Evolutionary conservation across 805 yeast species (phyloP).

Genomic region (Ogataea angusta): DNA sequence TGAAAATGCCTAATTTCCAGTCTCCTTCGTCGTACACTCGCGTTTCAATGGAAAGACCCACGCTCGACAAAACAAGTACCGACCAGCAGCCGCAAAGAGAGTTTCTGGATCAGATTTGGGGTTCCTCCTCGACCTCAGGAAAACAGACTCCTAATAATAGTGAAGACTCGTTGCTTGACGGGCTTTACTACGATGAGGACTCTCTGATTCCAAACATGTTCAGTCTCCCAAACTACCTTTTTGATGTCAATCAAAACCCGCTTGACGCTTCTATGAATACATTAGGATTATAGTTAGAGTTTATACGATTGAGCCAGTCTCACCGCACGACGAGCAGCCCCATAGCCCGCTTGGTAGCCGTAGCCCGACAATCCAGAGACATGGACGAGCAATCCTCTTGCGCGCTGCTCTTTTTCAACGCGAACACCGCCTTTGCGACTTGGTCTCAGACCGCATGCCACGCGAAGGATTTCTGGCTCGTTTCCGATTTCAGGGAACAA

Average conservation of each 20-base stretch:
- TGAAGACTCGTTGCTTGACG: slow-evolving; percentile 12
- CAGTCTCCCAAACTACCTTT: slow-evolving; percentile 30
- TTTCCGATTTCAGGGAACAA: slow-evolving; percentile 47
- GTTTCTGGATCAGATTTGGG: slow-evolving; percentile 1
- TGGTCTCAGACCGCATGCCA: slow-evolving; percentile 75
- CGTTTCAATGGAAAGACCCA: neutral
- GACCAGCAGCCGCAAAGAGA: neutral
- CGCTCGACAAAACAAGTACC: neutral
- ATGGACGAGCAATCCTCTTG: slow-evolving; percentile 51
- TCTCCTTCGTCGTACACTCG: neutral
- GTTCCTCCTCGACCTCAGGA: slow-evolving; percentile 1
- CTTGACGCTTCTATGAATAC: slow-evolving; percentile 5
- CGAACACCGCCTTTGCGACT: slow-evolving; percentile 73
- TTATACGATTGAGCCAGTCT: slow-evolving; percentile 5
- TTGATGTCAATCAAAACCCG: slow-evolving; percentile 21
- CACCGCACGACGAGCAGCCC: slow-evolving; percentile 54
- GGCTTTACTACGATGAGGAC: slow-evolving; percentile 16
- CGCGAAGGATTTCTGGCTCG: slow-evolving; percentile 53
- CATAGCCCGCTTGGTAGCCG: slow-evolving; percentile 65
- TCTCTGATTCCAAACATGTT: slow-evolving; percentile 31
- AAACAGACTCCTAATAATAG: slow-evolving; percentile 10
- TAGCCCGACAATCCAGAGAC: slow-evolving; percentile 70
- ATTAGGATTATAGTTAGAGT: slow-evolving; percentile 3
- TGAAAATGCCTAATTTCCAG: neutral
- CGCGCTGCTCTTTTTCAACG: slow-evolving; percentile 51